Evolutionary conservation across 2,329 filamentous ascomycete genomes (phyloP), one percentile per base, ranked within the genome.

Genomic region (Monilinia fructicola): DNA sequence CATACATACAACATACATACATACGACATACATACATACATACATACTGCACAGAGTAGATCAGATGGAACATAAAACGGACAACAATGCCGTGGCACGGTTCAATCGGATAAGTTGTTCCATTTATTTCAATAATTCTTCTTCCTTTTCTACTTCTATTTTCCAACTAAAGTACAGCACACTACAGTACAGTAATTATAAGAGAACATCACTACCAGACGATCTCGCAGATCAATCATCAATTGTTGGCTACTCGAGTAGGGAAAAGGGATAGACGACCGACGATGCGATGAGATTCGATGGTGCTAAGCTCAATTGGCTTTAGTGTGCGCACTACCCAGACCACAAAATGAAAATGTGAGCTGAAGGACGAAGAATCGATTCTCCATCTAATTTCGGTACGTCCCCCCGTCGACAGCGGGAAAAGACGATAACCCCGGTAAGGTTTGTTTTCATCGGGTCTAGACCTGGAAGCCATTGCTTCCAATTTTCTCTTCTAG

Each of bases 371-470:
- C 42, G 14, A 60, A 31, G 28, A 14, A 50, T 35, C n/a, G 11
- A 50, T 48, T 60, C 56, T 38, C 56, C 56, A 60, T 60, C 58
- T 26, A 61, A 61, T 61, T 26, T 61, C 58, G 58, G 58, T 40
- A 50, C 31, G 12, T 44, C 23, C 44, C 58, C 44, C 58, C 44
- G 58, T 21, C 31, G 44, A 38, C 44, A 50, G 44, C 58, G 44
- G 58, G n/a, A 50, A 61, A 61, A 50, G n/a, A 38, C 54, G 54
- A 58, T 42, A 58, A n/a, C n/a, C 54, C 46, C 21, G 40, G 21
- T n/a, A 26, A 35, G 31, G 21, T 38, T 61, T 18, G n/a, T 35
- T 14, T 26, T 26, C n/a, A n/a, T 50, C n/a, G n/a, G 44, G 44
- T 50, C 58, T 61, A 61, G 58, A 23, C 58, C 58, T 21, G 16